Evolutionary conservation across 2,329 filamentous ascomycete genomes (phyloP), one percentile per base, ranked within the genome.

Genomic region (Pleomassaria siparia): DNA sequence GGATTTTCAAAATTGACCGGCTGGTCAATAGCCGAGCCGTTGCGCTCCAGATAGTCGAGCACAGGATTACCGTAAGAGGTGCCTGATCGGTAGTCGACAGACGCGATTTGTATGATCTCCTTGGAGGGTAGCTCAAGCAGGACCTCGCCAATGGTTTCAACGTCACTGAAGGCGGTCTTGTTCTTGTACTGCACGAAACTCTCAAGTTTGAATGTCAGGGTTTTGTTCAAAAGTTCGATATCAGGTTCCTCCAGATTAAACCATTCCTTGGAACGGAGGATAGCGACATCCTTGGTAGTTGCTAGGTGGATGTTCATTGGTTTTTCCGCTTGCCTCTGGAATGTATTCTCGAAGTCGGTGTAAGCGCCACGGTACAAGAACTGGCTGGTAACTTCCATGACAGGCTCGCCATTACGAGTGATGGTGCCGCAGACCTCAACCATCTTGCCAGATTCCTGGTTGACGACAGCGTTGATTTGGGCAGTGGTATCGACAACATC

Each of bases 351-450:
- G 62, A 84, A 99, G 72, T 99, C 95, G 46, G 82, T 88, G 76
- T 99, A 99, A 24, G 81, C 80, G 47, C 94, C 94, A 41, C 95
- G 87, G 80, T 99, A 99, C 64, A 99, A 74, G 81, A 99, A 99
- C 72, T 99, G 94, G 53, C 91, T 96, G 11, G 91, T 97, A 22
- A 99, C 94, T 69, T 99, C 91, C 94, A 99, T 99, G 54, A 99
- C 90, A 5, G 91, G 80, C 70, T 88, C 74, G 21, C 87, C 87
- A 44, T 91, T 84, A 35, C 94, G 87, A 44, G 82, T 87, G 63
- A 99, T 96, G 5, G 94, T 99, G 53, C 94, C 94, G 64, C 91
- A 96, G n/a, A 99, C 92, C 74, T 99, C 95, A 15, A 99, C 95
- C 91, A 99, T 96, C 80, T 99, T 99, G 40, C 94, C 94, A 50